Evolutionary conservation across 106 monocot species (phyloP).

Genomic region (Ottelia alismoides): DNA sequence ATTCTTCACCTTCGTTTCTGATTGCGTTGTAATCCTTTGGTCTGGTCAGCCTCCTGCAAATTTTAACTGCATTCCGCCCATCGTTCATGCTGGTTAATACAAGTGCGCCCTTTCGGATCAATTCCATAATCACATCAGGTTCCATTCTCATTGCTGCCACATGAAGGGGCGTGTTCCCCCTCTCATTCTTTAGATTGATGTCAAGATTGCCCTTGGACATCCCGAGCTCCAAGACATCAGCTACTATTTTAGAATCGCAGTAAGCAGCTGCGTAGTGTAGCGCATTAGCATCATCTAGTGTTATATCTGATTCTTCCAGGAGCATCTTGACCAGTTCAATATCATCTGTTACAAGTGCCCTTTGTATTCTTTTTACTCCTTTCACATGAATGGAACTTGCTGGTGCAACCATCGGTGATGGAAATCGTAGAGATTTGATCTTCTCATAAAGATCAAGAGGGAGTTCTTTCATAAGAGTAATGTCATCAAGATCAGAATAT

Average conservation of each 20-base stretch:
- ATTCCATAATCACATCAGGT: conserved; percentile 62
- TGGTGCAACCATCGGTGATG: conserved; percentile 15
- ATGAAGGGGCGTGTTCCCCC: conserved; percentile 83
- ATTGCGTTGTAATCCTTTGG: conserved; percentile 57
- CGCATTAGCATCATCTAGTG: conserved; percentile 69
- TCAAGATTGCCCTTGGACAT: conserved; percentile 43
- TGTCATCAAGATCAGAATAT: conserved; percentile 59
- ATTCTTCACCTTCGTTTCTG: conserved; percentile 62
- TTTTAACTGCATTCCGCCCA: conserved; percentile 55
- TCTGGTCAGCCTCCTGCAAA: conserved; percentile 73
- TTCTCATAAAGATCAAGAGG: conserved; percentile 37
- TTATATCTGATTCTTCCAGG: conserved; percentile 60
- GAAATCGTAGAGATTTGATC: conserved; percentile 33
- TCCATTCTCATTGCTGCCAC: conserved; percentile 77
- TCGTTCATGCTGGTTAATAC: conserved; percentile 42
- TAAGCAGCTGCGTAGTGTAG: conserved; percentile 82
- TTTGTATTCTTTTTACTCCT: conserved; percentile 58
- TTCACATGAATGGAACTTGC: conserved; percentile 29
- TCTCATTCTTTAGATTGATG: conserved; percentile 72
- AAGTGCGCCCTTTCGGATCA: conserved; percentile 66
- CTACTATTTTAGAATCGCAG: conserved; percentile 87
- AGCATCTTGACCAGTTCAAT: conserved; percentile 90
- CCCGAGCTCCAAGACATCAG: conserved; percentile 54
- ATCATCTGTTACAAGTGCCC: conserved; percentile 86
- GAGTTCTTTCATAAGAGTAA: conserved; percentile 64